These are phyloP conservation scores for Adansonia madagascariensis DNA, from an alignment of 441 rosid species.

Conservation along the genomic window DNA sequence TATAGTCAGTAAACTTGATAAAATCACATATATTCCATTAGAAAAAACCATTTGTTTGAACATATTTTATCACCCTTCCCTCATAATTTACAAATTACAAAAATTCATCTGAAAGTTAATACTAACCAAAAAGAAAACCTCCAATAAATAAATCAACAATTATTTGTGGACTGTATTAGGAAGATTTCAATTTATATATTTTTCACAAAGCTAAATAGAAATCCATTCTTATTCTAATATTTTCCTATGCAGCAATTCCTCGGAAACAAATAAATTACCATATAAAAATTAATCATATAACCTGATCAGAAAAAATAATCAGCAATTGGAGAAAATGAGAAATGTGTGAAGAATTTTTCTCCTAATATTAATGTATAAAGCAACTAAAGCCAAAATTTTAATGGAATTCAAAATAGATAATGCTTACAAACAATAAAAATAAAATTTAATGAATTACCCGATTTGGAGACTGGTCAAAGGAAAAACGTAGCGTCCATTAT, in stretches of 20 bases:
- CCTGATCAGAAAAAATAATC: not conserved
- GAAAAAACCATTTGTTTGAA: not conserved
- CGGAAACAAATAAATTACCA: not conserved
- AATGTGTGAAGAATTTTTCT: not conserved
- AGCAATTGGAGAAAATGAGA: not conserved
- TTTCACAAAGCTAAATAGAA: not conserved
- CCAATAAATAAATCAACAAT: not conserved
- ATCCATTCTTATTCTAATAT: not conserved
- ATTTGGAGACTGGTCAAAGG: conserved; percentile 88
- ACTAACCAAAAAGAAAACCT: not conserved
- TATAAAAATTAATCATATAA: not conserved
- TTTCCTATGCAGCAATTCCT: not conserved
- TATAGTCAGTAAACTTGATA: not conserved
- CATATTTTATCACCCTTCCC: not conserved
- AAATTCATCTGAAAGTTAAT: not conserved
- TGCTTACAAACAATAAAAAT: not conserved
- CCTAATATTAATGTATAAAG: not conserved
- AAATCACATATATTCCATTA: not conserved
- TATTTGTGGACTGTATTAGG: not conserved
- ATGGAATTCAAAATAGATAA: not conserved
- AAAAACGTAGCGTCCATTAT: conserved; percentile 53
- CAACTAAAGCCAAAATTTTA: not conserved
- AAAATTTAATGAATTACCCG: conserved; percentile 51
- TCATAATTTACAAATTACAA: not conserved
- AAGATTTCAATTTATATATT: not conserved